Conservation (phyloP, 805 yeast species). For the Pichia sporocuriosa region DNA sequence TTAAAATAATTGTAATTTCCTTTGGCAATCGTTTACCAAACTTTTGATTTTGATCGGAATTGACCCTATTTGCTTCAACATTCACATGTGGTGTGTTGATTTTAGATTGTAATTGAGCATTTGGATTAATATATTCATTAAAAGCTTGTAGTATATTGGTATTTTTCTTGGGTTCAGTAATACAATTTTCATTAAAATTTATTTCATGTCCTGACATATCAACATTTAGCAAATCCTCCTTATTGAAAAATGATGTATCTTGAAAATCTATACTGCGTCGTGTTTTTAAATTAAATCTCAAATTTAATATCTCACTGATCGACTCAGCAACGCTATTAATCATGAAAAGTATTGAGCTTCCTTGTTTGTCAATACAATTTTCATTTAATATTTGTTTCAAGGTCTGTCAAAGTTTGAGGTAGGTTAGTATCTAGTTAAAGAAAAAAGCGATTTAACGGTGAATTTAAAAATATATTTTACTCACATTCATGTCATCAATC, state of each 20-base stretch:
- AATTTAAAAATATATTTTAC: neutral
- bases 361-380: neutral
- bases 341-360: neutral
- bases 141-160: too few species aligned
- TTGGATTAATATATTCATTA: neutral
- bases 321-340: constrained; percentile 5
- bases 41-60: neutral
- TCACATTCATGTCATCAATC: constrained; percentile 2
- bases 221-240: neutral
- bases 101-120: too few species aligned
- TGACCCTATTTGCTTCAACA: neutral
- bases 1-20: neutral
- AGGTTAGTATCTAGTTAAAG: constrained; percentile 3
- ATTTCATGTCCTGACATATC: too few species aligned
- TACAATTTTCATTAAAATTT: too few species aligned
- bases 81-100: too few species aligned
- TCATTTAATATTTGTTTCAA: neutral
- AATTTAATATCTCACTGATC: neutral
- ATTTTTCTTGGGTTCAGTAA: too few species aligned
- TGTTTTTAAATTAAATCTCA: constrained; percentile 2
- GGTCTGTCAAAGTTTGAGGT: constrained; percentile 1
- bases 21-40: constrained; percentile 5
- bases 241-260: neutral
- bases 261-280: neutral
- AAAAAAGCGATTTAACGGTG: too few species aligned